Evolutionary conservation across 495 filamentous ascomycete genomes (phyloP), one percentile per base, ranked within the genome.

Genomic region (Daldinia vernicosa): DNA sequence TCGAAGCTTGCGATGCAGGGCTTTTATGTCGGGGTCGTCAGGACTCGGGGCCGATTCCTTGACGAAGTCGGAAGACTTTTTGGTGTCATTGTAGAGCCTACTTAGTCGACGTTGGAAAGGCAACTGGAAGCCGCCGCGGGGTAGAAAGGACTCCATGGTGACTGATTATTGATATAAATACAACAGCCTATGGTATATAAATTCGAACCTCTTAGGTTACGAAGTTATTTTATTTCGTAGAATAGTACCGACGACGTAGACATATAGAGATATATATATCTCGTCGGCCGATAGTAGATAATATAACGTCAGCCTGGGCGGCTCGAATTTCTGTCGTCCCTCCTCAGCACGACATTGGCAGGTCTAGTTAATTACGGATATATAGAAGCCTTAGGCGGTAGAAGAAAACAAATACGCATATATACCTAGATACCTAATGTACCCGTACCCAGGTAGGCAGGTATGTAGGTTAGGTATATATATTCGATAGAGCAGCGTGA

Each of bases 11-110:
- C 86, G 84, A 74, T 88, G 84, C 9, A 87, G 76, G 28, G 82
- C 78, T 75, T 85, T 80, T 74, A 87, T 81, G 70, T 88, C 85
- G 51, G 85, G 85, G 60, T 86, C 85, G 52, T 79, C 79, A 32
- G 83, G 84, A 59, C 81, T 81, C 70, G 88, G 90, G 33, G 85
- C 86, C 6, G 89, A 89, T 19, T 90, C 91, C 62, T 90, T 91
- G 70, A 93, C 88, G 71, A 90, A 92, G 77, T 94, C 91, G 79
- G 91, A 94, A 14, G 91, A 93, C 57, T 89, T 91, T 76, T 97
- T 97, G 52, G 93, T 95, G 80, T 97, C 93, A 71, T 93, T 91
- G 80, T 97, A 97, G 72, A 97, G 87, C 79, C 95, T 90, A 54
- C 93, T 95, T 40, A 97, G 85, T 67, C 93, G 89, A 66, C 90